Evolutionary conservation across 805 yeast species (phyloP).

Genomic region (Wickerhamiella shivajii): DNA sequence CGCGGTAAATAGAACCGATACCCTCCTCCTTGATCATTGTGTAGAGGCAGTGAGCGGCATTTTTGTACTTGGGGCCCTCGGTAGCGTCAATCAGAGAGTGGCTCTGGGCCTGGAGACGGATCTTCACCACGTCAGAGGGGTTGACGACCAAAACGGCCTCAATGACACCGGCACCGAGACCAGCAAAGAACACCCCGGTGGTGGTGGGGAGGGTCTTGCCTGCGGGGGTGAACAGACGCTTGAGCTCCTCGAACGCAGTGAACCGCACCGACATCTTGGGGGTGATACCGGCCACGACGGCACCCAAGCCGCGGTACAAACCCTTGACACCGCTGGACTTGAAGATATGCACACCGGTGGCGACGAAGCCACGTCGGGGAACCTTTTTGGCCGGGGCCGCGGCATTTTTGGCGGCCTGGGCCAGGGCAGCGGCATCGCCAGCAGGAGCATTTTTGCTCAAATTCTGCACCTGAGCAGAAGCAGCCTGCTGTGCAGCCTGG

Average conservation of each 20-base stretch:
- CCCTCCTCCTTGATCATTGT: conserved; percentile 87
- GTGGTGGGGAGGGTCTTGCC: conserved; percentile 56
- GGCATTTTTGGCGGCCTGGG: conserved; percentile 8
- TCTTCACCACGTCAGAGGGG: conserved; percentile 96
- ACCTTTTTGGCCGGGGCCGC: conserved; percentile 15
- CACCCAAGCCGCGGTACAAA: conserved; percentile 89
- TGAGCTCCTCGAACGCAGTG: conserved; percentile 82
- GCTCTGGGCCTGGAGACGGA: conserved; percentile 89
- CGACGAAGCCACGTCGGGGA: conserved; percentile 66
- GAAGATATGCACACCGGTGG: conserved; percentile 67
- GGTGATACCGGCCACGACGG: conserved; percentile 92
- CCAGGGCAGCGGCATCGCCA: conserved; percentile 9
- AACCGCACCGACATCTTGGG: conserved; percentile 98
- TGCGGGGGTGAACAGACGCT: conserved; percentile 45
- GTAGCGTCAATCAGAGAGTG: conserved; percentile 78
- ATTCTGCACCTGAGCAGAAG: conserved; percentile 11
- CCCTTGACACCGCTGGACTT: conserved; percentile 72
- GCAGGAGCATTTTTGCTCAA: conserved; percentile 8
- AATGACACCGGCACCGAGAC: conserved; percentile 94
- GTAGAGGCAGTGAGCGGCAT: conserved; percentile 82
- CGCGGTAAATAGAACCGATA: conserved; percentile 72
- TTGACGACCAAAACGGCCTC: conserved; percentile 91
- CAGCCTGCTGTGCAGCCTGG: conserved; percentile 17
- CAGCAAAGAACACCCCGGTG: conserved; percentile 68
- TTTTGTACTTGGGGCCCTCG: conserved; percentile 69